Evolutionary conservation across 164 flowering plant genomes (phyloP).

Genomic region (Magnolia kwangsiensis): DNA sequence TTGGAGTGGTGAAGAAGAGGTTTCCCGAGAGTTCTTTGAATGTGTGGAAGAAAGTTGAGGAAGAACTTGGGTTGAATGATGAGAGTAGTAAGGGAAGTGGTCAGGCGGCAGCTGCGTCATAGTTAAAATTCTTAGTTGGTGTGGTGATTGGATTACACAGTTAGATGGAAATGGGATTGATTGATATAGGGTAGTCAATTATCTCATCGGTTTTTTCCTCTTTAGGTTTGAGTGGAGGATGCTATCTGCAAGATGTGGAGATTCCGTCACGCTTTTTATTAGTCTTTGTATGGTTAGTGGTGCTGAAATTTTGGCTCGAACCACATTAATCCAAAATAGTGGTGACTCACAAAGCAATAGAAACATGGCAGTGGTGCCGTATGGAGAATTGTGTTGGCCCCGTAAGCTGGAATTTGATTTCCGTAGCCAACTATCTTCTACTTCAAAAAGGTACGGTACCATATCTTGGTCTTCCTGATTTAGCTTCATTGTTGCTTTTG

Average conservation of each 20-base stretch:
- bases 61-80: conserved; percentile 42
- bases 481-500: not conserved
- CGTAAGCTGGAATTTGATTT: not conserved
- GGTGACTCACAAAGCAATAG: not conserved
- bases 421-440: not conserved
- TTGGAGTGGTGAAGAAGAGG: conserved; percentile 53
- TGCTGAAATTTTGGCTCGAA: not conserved
- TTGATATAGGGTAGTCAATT: not conserved
- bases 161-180: not conserved
- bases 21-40: conserved; percentile 47
- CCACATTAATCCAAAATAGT: not conserved
- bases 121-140: not conserved
- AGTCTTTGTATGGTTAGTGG: not conserved
- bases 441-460: not conserved
- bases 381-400: not conserved
- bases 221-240: not conserved
- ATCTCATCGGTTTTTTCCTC: not conserved
- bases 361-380: not conserved
- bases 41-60: conserved; percentile 67
- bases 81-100: not conserved
- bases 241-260: not conserved
- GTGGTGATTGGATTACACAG: not conserved
- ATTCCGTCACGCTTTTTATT: not conserved
- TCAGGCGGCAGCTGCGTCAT: not conserved
- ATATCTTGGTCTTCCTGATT: not conserved